A percentile compares a stretch with the other conserved stretches of the same genome.
Conservation (phyloP, 2,329 filamentous ascomycete genomes). For the Dothistroma pini region DNA sequence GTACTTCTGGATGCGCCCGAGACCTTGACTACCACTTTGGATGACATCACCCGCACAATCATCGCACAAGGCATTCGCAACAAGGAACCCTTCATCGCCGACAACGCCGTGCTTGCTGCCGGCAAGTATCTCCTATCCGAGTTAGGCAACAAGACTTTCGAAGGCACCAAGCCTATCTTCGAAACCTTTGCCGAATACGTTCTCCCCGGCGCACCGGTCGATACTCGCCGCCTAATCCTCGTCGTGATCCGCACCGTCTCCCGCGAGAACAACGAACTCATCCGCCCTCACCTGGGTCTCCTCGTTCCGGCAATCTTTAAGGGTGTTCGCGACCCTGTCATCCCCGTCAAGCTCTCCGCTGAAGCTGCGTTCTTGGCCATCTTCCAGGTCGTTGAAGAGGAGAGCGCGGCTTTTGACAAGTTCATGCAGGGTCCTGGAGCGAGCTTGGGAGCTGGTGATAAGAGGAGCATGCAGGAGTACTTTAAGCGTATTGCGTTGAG, state of each 20-base stretch:
- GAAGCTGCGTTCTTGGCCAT: slow-evolving; percentile 91
- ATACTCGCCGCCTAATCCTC: slow-evolving; percentile 80
- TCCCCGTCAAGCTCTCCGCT: slow-evolving; percentile 91
- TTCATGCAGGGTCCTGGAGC: slow-evolving; percentile 70
- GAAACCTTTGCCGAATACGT: slow-evolving; percentile 72
- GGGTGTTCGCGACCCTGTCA: slow-evolving; percentile 83
- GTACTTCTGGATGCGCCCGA: slow-evolving; percentile 77
- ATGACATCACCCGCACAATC: slow-evolving; percentile 70
- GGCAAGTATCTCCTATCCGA: slow-evolving; percentile 82
- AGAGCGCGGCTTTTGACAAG: slow-evolving; percentile 82
- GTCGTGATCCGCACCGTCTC: slow-evolving; percentile 84
- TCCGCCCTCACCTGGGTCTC: slow-evolving; percentile 73
- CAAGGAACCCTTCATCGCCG: slow-evolving; percentile 64
- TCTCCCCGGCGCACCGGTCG: slow-evolving; percentile 70
- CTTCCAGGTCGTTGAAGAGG: slow-evolving; percentile 85
- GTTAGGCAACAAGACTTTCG: slow-evolving; percentile 63
- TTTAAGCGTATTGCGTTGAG: slow-evolving; percentile 89
- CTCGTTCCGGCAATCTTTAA: slow-evolving; percentile 84
- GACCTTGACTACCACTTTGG: slow-evolving; percentile 63
- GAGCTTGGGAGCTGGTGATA: slow-evolving; percentile 65
- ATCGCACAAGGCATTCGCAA: slow-evolving; percentile 76
- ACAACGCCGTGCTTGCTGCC: slow-evolving; percentile 83
- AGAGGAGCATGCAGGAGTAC: slow-evolving; percentile 93
- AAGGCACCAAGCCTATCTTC: slow-evolving; percentile 74
- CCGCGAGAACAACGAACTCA: slow-evolving; percentile 72